Percentiles rank a stretch among this genome's conserved stretches.
phyloP scores from a whole-genome alignment of 192 early-diverging fungal genomes.

The Funneliformis geosporum region DNA sequence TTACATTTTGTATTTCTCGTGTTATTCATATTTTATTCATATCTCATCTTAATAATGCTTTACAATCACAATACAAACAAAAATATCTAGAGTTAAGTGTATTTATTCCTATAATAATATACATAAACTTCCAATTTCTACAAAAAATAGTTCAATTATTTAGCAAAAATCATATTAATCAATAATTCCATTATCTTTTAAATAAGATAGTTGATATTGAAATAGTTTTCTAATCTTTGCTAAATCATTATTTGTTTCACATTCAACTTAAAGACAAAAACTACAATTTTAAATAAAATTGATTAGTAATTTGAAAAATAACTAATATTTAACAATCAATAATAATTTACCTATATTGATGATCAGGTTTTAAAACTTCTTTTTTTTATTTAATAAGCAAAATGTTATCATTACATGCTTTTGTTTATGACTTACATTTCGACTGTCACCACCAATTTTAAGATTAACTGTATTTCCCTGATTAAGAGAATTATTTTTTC shows the following conservation, averaged over 20 bases:
- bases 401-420: slow-evolving; percentile 2
- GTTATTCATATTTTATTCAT: neutral
- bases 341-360: neutral
- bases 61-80: slow-evolving; percentile 5
- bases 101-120: neutral
- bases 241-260: neutral
- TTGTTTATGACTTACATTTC: neutral
- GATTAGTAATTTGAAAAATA: neutral
- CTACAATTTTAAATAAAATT: neutral
- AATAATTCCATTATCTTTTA: slow-evolving; percentile 8
- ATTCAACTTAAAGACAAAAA: neutral
- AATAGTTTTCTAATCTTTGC: neutral
- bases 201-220: neutral
- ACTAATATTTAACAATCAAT: neutral
- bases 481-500: neutral
- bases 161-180: neutral
- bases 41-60: neutral
- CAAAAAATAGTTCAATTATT: neutral
- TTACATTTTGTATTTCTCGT: neutral
- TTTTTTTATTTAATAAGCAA: neutral
- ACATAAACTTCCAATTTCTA: neutral
- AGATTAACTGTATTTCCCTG: neutral
- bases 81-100: neutral
- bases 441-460: neutral
- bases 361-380: slow-evolving; percentile 3